phyloP scores from a whole-genome alignment of 2,329 filamentous ascomycete genomes.

The Stagonosporopsis rhizophila region DNA sequence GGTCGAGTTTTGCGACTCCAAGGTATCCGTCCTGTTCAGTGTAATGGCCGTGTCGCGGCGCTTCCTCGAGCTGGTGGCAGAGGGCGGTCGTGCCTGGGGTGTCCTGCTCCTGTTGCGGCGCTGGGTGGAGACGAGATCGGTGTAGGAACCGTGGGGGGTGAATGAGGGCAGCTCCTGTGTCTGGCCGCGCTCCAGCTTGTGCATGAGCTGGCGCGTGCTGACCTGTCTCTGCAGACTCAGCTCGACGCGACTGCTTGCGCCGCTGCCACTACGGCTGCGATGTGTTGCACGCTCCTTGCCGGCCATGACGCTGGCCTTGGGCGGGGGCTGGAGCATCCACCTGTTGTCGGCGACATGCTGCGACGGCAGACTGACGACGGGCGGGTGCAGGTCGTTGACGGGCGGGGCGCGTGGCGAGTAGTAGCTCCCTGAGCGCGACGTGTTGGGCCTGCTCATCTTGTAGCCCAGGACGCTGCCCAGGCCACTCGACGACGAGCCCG shows the following conservation, averaged over 20 bases:
- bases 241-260: constrained; percentile 51
- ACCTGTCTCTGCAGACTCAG: constrained; percentile 48
- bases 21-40: constrained; percentile 32
- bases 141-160: constrained; percentile 48
- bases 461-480: constrained; percentile 34
- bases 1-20: constrained; percentile 30
- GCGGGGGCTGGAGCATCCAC: constrained; percentile 95
- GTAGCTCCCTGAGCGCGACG: constrained; percentile 45
- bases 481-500: constrained; percentile 43
- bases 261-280: constrained; percentile 63
- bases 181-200: constrained; percentile 46
- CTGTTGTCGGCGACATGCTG: constrained; percentile 72
- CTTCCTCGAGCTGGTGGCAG: constrained; percentile 39
- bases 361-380: constrained; percentile 79
- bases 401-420: constrained; percentile 64
- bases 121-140: constrained; percentile 29
- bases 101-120: constrained; percentile 44
- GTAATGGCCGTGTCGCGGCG: constrained; percentile 38
- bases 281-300: constrained; percentile 75
- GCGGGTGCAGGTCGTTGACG: constrained; percentile 85
- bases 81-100: constrained; percentile 37
- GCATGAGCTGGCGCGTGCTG: constrained; percentile 48
- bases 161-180: constrained; percentile 45
- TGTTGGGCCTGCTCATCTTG: constrained; percentile 33
- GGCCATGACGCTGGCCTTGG: constrained; percentile 88